Evolutionary conservation across 176 grass and related monocot species (phyloP), one percentile per base, ranked within the genome.

Genomic region (Juncus inflexus): DNA sequence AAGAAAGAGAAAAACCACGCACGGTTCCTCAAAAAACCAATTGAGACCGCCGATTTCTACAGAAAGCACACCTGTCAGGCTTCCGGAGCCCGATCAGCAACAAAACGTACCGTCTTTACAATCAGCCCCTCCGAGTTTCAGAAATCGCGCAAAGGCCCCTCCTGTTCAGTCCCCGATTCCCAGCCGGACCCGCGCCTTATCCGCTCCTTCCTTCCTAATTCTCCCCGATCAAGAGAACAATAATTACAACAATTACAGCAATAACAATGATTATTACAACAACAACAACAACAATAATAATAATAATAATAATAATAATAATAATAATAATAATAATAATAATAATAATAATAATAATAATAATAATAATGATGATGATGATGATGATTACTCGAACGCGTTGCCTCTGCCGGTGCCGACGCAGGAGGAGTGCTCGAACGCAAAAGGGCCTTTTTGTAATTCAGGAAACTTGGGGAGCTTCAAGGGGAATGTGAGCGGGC

Each of bases 41-140:
- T 28, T 28, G 19, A 86, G 68, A 58, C 41, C 51, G 0, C 11
- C 38, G 13, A 84, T 79, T 60, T 57, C 64, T n/a, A 84, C 76
- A 54, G 89, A 84, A 54, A 77, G 59, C 2, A 71, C 75, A 10
- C 62, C 85, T n/a, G 83, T 82, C 37, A 86, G 82, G 47, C 89
- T 99, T 68, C 95, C 95, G 6, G 95, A 94, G 55, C 95, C 89
- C 36, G 95, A 82, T 28, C 56, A 47, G 9, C 43, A 47, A 47
- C 43, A 47, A 47, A 75, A 72, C 78, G 83, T 65, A 38, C 95
- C 89, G 55, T 90, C 89, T 42, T 62, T 94, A 63, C 95, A 99
- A 61, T 99, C 95, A 39, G 88, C 95, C 50, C 95, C 95, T 73
- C 78, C 95, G 28, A 99, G 95, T 83, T 99, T 99, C 62, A 92